These are phyloP conservation scores for Trichoderma gamsii DNA, from an alignment of 495 filamentous ascomycete species.

Conservation along the genomic window DNA sequence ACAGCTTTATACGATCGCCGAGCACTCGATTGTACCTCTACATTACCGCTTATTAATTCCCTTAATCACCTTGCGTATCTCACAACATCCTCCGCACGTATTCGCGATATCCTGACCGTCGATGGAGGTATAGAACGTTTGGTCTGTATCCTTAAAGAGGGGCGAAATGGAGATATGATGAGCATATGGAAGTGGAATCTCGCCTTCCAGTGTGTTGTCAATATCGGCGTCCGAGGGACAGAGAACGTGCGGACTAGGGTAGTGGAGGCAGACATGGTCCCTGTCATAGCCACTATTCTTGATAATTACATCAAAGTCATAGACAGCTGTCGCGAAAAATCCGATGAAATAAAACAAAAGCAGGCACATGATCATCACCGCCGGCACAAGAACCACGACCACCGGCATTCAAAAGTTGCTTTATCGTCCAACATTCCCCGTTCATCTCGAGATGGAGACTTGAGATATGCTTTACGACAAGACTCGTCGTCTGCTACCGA, in stretches of 20 bases:
- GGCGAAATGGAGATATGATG: constrained; percentile 94
- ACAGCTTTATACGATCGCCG: constrained; percentile 96
- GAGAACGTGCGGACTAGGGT: constrained; percentile 89
- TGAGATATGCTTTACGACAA: background rate
- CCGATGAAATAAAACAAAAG: constrained; percentile 58
- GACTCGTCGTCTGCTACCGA: constrained; percentile 21
- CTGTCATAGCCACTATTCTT: constrained; percentile 97
- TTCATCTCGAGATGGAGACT: background rate
- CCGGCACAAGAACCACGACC: constrained; percentile 38
- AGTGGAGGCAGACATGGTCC: constrained; percentile 97
- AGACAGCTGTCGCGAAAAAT: constrained; percentile 80
- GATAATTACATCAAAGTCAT: constrained; percentile 97
- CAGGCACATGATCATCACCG: constrained; percentile 35
- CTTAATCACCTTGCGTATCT: constrained; percentile 97
- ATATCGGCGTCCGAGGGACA: constrained; percentile 93
- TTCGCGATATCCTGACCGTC: constrained; percentile 93
- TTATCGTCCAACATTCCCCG: constrained; percentile 37
- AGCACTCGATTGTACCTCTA: constrained; percentile 96
- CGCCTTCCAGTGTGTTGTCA: constrained; percentile 96
- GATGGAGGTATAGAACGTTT: constrained; percentile 95
- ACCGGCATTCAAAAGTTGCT: constrained; percentile 40
- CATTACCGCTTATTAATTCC: constrained; percentile 93
- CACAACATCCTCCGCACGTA: constrained; percentile 95
- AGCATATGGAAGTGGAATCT: constrained; percentile 99
- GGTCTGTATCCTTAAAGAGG: constrained; percentile 95